These are phyloP conservation scores for Lithospermum erythrorhizon DNA, from an alignment of 257 asterid genomes.

Conservation along the genomic window DNA sequence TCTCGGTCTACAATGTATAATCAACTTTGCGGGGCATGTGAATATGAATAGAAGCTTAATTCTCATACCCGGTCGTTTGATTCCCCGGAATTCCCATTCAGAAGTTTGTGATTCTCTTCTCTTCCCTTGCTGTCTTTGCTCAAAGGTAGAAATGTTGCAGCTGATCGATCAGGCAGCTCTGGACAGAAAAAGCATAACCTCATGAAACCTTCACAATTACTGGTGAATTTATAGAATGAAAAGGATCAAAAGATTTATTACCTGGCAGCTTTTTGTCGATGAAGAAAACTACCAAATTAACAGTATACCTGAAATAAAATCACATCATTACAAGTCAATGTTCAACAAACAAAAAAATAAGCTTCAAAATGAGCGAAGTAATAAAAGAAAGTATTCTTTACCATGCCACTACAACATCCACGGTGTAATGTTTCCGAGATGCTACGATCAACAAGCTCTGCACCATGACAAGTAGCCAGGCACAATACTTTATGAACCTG, in stretches of 20 bases:
- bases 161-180: constrained; percentile 84
- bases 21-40: neutral
- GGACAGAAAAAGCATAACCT: constrained; percentile 2
- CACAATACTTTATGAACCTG: constrained; percentile 78
- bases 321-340: constrained; percentile 1
- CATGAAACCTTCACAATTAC: neutral
- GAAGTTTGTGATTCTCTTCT: constrained; percentile 71
- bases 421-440: constrained; percentile 93
- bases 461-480: constrained; percentile 62
- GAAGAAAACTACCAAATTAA: constrained; percentile 87
- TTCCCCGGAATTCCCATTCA: constrained; percentile 69
- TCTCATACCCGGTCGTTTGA: constrained; percentile 64
- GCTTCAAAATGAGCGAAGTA: neutral
- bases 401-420: constrained; percentile 96
- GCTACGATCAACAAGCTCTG: constrained; percentile 93
- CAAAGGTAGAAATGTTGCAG: constrained; percentile 56
- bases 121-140: constrained; percentile 51
- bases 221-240: too few species aligned
- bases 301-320: constrained; percentile 65
- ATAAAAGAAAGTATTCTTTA: constrained; percentile 14
- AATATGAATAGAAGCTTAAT: neutral
- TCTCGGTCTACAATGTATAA: too few species aligned
- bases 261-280: constrained; percentile 84
- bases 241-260: constrained; percentile 7
- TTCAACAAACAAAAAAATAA: neutral